Base-by-base conservation (phyloP, 805 yeast genomes). In the Tetrapisispora namnaoensis region DNA sequence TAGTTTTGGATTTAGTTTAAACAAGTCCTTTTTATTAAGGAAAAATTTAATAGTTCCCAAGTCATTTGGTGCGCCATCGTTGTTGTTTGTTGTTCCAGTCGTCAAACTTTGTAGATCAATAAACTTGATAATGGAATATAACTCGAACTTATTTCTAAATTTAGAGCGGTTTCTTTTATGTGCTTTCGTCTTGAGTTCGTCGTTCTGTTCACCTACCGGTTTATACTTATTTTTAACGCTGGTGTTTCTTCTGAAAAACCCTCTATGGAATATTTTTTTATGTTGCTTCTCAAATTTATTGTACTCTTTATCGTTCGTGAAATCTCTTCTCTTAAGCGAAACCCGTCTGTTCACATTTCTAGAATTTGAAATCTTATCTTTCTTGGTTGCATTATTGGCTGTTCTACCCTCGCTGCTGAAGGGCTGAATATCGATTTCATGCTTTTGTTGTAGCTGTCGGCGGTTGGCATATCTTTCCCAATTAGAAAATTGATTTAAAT, bases 251-350 rank as follows among this genome's bases (percentile, higher is more conserved):
- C 42, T 52, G 39, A 57, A 55, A 42, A 62, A 62, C 7, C 66
- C 66, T 34, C 52, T 56, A 43, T 62, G 66, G 37, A 62, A 62
- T 34, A 62, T 52, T 37, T 56, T 57, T 24, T 49, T 50, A 10
- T 48, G 53, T 17, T 51, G 45, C 16, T 48, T 44, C 30, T 52
- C 52, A 42, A 40, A 53, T 22, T 49, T 44, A 16, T 49, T 45
- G 16, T 50, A 32, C 47, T 61, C 65, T n/a, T 46, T 42, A 13
- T 42, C 50, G 28, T 48, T 57, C 7, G 65, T 58, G 36, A 56
- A 60, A 49, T 61, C 63, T 16, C 50, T 56, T 32, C 63, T 55
- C 28, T 46, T 54, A 14, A 54, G 35, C 16, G 60, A 55, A 4
- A 55, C 44, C 28, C 45, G 48, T 18, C 52, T 37, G 3, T 45